Conservation (phyloP, 169 alveolate genomes). For the Ichthyophthirius multifiliis region DNA sequence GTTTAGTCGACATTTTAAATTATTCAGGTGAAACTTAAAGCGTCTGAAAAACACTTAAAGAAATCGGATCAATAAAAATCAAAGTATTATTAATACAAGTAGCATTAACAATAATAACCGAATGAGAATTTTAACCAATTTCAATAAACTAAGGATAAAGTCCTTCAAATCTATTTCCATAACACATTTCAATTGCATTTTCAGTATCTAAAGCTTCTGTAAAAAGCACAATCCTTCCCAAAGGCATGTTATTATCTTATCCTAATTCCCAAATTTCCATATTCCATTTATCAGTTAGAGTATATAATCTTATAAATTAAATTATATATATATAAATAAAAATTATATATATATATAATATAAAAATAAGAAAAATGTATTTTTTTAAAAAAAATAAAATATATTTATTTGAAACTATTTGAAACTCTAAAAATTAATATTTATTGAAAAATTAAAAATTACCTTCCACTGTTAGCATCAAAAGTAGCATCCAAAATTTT, state of each 20-base stretch:
- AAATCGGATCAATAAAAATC: constrained; percentile 55
- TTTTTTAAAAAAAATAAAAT: no score
- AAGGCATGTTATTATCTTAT: not conserved
- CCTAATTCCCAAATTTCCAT: constrained; percentile 8
- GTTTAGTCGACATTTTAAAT: constrained; percentile 24
- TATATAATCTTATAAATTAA: not conserved
- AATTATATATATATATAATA: no score
- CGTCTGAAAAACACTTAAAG: constrained; percentile 46
- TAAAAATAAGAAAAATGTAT: no score
- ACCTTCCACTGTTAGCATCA: constrained; percentile 6
- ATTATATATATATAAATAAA: not conserved
- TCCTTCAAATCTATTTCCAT: constrained; percentile 29
- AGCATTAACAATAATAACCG: constrained; percentile 38
- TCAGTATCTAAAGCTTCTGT: not conserved
- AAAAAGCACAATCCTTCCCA: not conserved
- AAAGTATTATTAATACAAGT: constrained; percentile 50
- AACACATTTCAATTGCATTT: not conserved
- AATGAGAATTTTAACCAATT: constrained; percentile 24
- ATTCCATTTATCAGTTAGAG: constrained; percentile 17
- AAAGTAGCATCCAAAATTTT: constrained; percentile 1
- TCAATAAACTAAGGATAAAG: constrained; percentile 40
- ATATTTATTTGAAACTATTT: no score
- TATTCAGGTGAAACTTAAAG: constrained; percentile 34
- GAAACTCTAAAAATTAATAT: no score
- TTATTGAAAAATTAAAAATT: no score